Evolutionary conservation across 139 green algal genomes (phyloP).

Genomic region (Chlorella ohadii): DNA sequence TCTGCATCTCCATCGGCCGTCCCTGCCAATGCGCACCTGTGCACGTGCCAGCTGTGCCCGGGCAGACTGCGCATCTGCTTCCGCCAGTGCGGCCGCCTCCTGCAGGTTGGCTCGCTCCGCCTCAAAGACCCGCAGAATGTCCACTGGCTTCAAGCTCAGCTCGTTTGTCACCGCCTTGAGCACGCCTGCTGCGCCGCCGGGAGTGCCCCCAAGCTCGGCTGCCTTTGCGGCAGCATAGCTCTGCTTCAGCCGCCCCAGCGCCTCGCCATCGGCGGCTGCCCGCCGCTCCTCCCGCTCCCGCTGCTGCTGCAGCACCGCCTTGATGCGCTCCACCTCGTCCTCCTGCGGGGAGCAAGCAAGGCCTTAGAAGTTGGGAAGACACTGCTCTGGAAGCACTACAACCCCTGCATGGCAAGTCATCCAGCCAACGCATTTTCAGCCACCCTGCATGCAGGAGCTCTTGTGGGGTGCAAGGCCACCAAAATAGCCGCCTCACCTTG

Average conservation of each 20-base stretch:
- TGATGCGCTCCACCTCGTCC: conserved; percentile 12
- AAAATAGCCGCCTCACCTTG: conserved; percentile 32
- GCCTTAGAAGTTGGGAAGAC: neutral
- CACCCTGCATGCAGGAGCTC: too few species aligned
- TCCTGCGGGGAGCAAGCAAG: neutral
- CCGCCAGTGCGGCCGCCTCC: neutral
- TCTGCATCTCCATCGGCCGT: neutral
- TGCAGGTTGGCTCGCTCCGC: conserved; percentile 21
- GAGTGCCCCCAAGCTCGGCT: conserved; percentile 7
- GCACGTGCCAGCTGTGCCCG: neutral
- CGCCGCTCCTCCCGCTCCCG: conserved; percentile 19
- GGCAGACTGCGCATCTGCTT: neutral
- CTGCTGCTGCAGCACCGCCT: neutral
- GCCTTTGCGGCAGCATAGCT: conserved; percentile 5
- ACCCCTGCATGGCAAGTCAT: too few species aligned
- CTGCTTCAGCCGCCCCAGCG: conserved; percentile 21
- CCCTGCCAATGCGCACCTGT: neutral
- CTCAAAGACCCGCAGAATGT: conserved; percentile 31
- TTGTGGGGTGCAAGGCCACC: too few species aligned
- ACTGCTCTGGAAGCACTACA: neutral
- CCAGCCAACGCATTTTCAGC: too few species aligned
- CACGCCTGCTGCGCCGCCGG: neutral
- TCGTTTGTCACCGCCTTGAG: neutral
- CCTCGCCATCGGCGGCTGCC: neutral
- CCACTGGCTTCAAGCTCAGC: neutral